These are phyloP conservation scores for Melanopsichium pennsylvanicum DNA, from an alignment of 1,284 basidiomycete species.

Conservation along the genomic window DNA sequence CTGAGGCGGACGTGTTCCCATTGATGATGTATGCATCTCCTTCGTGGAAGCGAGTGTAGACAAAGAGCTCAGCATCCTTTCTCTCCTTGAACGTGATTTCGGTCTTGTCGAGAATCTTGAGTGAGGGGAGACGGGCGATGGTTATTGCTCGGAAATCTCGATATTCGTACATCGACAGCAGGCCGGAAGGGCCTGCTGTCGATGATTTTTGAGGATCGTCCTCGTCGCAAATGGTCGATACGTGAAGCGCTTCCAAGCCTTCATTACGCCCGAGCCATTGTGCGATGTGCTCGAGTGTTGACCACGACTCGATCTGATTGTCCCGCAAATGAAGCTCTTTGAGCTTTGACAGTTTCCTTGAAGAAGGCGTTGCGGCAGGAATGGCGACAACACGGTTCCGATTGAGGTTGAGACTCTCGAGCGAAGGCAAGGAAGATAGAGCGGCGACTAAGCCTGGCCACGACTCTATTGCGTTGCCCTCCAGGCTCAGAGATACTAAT, in stretches of 20 bases:
- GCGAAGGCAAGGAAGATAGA: conserved; percentile 70
- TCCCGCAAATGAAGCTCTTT: conserved; percentile 74
- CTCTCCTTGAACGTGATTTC: conserved; percentile 79
- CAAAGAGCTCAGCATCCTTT: conserved; percentile 81
- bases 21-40: conserved; percentile 27
- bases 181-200: not conserved
- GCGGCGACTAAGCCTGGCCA: conserved; percentile 72
- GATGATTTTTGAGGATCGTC: not conserved
- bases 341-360: conserved; percentile 66
- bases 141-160: conserved; percentile 73
- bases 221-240: conserved; percentile 7
- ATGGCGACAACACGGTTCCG: conserved; percentile 73
- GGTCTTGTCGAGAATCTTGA: conserved; percentile 74
- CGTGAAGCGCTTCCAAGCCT: conserved; percentile 13
- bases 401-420: conserved; percentile 76
- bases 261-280: conserved; percentile 72
- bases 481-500: conserved; percentile 76
- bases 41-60: conserved; percentile 21
- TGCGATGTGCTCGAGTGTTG: conserved; percentile 75
- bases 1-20: not conserved
- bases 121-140: conserved; percentile 76
- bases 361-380: conserved; percentile 62
- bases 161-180: conserved; percentile 52
- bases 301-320: conserved; percentile 75
- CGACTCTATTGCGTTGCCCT: conserved; percentile 74